A percentile compares a stretch with the other conserved stretches of the same genome.
These are phyloP conservation scores for Juncus effusus DNA, from an alignment of 176 grass and related monocot species.

Conservation along the genomic window DNA sequence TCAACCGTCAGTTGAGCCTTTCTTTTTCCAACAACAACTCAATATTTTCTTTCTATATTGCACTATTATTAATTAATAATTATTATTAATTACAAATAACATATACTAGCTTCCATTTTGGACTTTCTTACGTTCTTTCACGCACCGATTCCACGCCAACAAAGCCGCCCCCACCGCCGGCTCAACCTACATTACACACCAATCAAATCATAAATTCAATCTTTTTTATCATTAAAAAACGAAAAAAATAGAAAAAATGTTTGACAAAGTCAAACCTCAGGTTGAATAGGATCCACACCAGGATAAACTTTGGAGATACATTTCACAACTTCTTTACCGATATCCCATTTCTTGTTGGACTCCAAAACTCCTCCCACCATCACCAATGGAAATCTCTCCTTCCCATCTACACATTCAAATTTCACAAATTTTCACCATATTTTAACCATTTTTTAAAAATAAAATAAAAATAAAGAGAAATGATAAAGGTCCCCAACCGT, in stretches of 20 bases:
- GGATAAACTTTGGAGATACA: conserved; percentile 77
- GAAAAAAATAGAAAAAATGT: conserved; percentile 9
- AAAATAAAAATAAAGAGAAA: neutral
- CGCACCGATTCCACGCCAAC: conserved; percentile 52
- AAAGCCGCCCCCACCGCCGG: conserved; percentile 87
- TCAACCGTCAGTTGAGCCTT: neutral
- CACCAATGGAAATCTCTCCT: conserved; percentile 75
- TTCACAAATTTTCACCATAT: conserved; percentile 15
- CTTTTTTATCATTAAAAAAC: neutral
- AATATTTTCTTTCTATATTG: conserved; percentile 2
- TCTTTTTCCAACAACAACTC: neutral
- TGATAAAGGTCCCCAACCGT: conserved; percentile 43
- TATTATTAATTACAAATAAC: neutral
- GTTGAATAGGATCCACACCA: conserved; percentile 60
- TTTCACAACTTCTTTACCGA: conserved; percentile 69
- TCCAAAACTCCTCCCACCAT: conserved; percentile 95
- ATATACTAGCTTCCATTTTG: conserved; percentile 42
- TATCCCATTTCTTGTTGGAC: conserved; percentile 89
- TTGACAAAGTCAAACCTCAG: conserved; percentile 42
- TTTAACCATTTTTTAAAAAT: neutral
- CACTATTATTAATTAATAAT: neutral
- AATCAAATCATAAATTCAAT: neutral
- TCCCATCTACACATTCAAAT: conserved; percentile 63
- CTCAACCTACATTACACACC: conserved; percentile 48
- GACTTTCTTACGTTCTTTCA: conserved; percentile 35